Evolutionary conservation across 2,329 filamentous ascomycete species (phyloP), one percentile per base, ranked within the genome.

Genomic region (Aaosphaeria arxii): DNA sequence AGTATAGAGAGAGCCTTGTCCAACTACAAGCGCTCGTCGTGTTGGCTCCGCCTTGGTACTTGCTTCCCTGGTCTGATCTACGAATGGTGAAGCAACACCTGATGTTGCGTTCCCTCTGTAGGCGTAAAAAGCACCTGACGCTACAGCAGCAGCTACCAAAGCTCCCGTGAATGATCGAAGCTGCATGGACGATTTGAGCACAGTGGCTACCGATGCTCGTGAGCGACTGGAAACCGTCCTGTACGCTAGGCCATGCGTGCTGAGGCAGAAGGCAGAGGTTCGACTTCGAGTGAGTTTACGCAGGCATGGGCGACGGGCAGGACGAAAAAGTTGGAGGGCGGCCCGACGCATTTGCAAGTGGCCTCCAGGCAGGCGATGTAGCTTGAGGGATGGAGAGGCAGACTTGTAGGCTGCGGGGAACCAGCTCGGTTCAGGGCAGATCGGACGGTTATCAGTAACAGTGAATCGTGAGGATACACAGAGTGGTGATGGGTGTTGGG

Each of bases 1-100:
- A 7, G 92, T 94, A 65, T 91, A 92, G 43, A 99, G 82, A 69
- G 95, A 86, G 66, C 95, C 90, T 63, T 91, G 87, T 51, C 92
- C 90, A 45, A 99, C 89, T 39, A 96, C 85, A 28, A 97, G 79
- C 17, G 95, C 89, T 56, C 79, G 78, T 29, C 79, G 70, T 32
- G 79, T 77, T 32, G 74, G 64, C 79, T 91, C 71, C 72, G 82
- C 64, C 7, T 73, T 68, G 24, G 64, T 64, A 38, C 59, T 66
- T 40, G 69, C 66, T 43, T 60, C 62, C 46, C 66, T 61, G 47
- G 62, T 61, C 50, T 72, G 66, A 39, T 65, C 59, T 36, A 56
- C 55, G 36, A 61, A 30, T 29, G 46, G 30, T 33, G 47, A 43
- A 29, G 61, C 49, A 9, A 56, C 48, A 13, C 46, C 44, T 17